Evolutionary conservation across 768 basidiomycete genomes (phyloP).

Genomic region (Kwoniella sp.): DNA sequence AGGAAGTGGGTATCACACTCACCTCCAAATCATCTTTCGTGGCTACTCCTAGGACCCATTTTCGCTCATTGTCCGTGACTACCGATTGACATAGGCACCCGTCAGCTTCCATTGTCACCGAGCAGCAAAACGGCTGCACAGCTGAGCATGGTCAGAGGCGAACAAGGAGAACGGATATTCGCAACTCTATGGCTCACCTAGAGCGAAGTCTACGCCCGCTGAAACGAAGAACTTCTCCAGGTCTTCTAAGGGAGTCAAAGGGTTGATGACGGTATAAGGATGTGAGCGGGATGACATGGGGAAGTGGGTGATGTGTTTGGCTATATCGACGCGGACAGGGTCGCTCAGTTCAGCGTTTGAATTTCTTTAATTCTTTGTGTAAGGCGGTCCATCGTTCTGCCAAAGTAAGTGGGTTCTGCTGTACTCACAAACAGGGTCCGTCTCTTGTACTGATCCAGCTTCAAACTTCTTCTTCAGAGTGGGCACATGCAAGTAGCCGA

Average conservation of each 20-base stretch:
- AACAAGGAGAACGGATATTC: neutral
- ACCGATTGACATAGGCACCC: constrained; percentile 2
- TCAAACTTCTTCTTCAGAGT: constrained; percentile 77
- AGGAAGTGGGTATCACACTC: constrained; percentile 14
- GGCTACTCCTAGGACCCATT: constrained; percentile 56
- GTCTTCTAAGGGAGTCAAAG: constrained; percentile 73
- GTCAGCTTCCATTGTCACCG: neutral
- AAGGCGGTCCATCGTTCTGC: too few relatives aligned
- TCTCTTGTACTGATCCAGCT: constrained; percentile 70
- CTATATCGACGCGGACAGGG: constrained; percentile 23
- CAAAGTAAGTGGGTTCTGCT: neutral
- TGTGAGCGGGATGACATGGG: constrained; percentile 42
- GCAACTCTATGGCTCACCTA: constrained; percentile 30
- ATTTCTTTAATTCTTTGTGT: too few relatives aligned
- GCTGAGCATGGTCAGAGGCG: too few relatives aligned
- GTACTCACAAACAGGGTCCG: constrained; percentile 65
- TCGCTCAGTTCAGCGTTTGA: neutral
- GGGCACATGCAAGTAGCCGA: constrained; percentile 83
- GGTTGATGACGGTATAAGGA: constrained; percentile 67
- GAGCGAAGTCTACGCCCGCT: constrained; percentile 41
- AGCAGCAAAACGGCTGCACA: too few relatives aligned
- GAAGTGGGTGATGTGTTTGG: constrained; percentile 52
- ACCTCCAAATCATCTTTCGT: constrained; percentile 54
- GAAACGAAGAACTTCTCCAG: constrained; percentile 72
- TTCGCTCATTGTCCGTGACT: constrained; percentile 72